Base-by-base conservation (phyloP, 306 rosid species). In the Vachellia pachyceras region DNA sequence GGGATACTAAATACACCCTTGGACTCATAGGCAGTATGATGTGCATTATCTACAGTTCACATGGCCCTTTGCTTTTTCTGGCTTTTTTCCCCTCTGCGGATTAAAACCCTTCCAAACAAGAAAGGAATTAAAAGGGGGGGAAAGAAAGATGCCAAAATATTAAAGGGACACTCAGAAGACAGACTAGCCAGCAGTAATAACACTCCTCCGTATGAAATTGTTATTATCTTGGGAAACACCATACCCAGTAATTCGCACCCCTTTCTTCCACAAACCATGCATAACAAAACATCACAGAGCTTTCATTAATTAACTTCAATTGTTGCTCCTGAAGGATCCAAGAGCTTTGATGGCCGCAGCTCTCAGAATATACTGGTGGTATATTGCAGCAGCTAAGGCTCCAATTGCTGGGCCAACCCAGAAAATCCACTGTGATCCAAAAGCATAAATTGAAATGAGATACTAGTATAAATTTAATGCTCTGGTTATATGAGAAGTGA, bases 291-390 rank as follows among this genome's bases (percentile, higher is more conserved):
- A 18, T 18, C 29, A 23, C 65, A 58, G 12, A 42, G 41, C 5
- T 2, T 12, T 42, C 1, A 42, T 42, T 6, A 58, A 15, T 14
- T 58, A 58, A 37, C 6, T 10, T 81, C 75, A 90, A 81, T 91
- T 88, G 73, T 92, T 95, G 97, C 98, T 92, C 81, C 97, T 90
- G 91, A 95, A 95, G 41, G 98, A 95, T 47, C 98, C 98, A 14
- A 95, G 95, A 69, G 98, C 98, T 65, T 95, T 95, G 40, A 95
- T 91, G 14, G 98, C 98, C 35, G 85, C 89, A 49, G 97, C 98
- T 84, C 97, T 91, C 0, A 94, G 93, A 71, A 94, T 87, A 73
- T 68, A 90, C 77, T 94, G 93, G 84, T 94, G 93, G 92, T 94
- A 94, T 39, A 94, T 41, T 76, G 98, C 97, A 82, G 98, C 98